These are phyloP conservation scores for Aureobasidium sp. DNA, from an alignment of 2,329 filamentous ascomycete genomes.

Conservation along the genomic window DNA sequence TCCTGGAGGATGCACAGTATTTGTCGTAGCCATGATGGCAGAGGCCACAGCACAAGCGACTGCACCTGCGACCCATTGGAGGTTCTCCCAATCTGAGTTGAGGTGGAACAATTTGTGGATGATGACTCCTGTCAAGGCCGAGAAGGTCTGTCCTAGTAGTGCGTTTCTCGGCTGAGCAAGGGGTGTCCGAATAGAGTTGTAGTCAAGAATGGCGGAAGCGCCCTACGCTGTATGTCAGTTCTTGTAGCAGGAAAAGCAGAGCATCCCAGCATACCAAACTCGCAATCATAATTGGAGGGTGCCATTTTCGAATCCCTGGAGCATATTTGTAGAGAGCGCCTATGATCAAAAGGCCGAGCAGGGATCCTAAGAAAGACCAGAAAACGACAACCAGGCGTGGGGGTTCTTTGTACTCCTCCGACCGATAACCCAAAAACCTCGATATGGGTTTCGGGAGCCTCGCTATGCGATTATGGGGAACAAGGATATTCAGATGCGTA, in stretches of 20 bases:
- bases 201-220: constrained; percentile 42
- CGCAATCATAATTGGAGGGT: constrained; percentile 40
- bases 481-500: constrained; percentile 60
- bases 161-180: constrained; percentile 43
- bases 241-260: not conserved
- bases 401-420: constrained; percentile 32
- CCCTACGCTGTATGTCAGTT: constrained; percentile 28
- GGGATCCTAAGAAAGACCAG: constrained; percentile 38
- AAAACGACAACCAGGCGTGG: constrained; percentile 36
- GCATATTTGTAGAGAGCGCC: constrained; percentile 37
- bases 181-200: constrained; percentile 41
- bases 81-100: constrained; percentile 29
- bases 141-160: constrained; percentile 39
- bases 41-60: constrained; percentile 38
- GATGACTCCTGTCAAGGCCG: constrained; percentile 38
- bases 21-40: constrained; percentile 41
- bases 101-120: constrained; percentile 41
- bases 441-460: constrained; percentile 59
- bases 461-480: constrained; percentile 60
- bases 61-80: constrained; percentile 41
- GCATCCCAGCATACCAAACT: constrained; percentile 30
- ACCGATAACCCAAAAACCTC: constrained; percentile 53
- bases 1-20: constrained; percentile 45
- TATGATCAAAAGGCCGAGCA: constrained; percentile 38
- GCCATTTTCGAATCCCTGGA: constrained; percentile 29